Percentiles rank a stretch among this genome's conserved stretches.
Conservation (phyloP, 2,329 filamentous ascomycete genomes). For the Penicillium sp. region DNA sequence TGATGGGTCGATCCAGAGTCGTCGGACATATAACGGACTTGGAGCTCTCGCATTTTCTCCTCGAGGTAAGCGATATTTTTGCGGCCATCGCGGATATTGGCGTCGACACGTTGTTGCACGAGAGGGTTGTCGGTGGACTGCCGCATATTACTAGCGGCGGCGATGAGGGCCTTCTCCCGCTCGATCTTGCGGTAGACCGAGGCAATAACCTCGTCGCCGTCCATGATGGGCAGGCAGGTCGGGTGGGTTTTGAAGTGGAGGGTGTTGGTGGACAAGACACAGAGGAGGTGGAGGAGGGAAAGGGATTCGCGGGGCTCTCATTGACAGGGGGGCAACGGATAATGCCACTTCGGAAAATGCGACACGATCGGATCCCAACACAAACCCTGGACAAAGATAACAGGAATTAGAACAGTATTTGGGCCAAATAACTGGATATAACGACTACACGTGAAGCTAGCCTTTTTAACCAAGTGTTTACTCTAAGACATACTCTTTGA, state of each 20-base stretch:
- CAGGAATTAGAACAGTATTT: neutral
- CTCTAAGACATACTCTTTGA: neutral
- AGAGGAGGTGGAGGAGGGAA: conserved; percentile 17
- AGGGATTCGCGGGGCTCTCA: conserved; percentile 26
- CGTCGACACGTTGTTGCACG: conserved; percentile 84
- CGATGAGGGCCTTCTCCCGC: conserved; percentile 91
- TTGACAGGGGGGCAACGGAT: conserved; percentile 23
- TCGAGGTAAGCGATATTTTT: conserved; percentile 95
- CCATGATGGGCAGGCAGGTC: conserved; percentile 45
- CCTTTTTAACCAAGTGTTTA: conserved; percentile 1
- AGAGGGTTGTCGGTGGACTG: conserved; percentile 90
- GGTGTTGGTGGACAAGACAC: conserved; percentile 10
- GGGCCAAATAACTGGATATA: conserved; percentile 1
- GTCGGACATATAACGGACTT: conserved; percentile 66
- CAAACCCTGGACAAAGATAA: conserved; percentile 1
- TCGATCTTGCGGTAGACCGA: conserved; percentile 96
- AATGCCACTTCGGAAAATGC: conserved; percentile 27
- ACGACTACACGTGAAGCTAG: conserved; percentile 10
- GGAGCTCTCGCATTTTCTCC: conserved; percentile 80
- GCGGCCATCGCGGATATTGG: conserved; percentile 87
- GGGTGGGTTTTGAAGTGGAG: neutral
- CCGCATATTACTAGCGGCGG: conserved; percentile 89
- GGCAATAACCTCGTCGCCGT: conserved; percentile 59
- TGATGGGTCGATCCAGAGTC: conserved; percentile 43
- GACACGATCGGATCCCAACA: conserved; percentile 4